Evolutionary conservation across 139 green algal genomes (phyloP).

Genomic region (Volvox africanus): DNA sequence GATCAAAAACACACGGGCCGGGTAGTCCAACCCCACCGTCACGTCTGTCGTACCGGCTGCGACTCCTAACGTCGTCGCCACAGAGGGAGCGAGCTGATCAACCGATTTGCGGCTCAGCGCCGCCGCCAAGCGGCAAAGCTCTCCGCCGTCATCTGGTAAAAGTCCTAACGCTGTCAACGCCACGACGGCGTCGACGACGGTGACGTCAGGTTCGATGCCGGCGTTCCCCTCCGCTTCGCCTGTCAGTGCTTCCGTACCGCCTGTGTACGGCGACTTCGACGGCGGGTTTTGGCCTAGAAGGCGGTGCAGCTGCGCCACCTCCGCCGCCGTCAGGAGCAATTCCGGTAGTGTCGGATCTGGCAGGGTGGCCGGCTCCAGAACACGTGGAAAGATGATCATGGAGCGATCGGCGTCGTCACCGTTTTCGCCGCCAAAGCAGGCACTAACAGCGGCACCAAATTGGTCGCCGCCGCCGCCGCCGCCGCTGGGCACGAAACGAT

Average conservation of each 20-base stretch:
- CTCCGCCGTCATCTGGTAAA: conserved; percentile 12
- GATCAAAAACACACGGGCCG: conserved; percentile 11
- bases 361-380: conserved; percentile 19
- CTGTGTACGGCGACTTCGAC: background rate
- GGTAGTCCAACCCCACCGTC: conserved; percentile 20
- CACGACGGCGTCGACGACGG: conserved; percentile 32
- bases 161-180: conserved; percentile 28
- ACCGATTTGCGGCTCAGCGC: conserved; percentile 32
- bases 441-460: background rate
- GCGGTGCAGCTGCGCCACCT: conserved; percentile 49
- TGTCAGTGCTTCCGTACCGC: background rate
- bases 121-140: conserved; percentile 17
- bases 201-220: background rate
- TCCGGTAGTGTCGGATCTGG: background rate
- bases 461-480: background rate
- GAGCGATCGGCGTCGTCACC: background rate
- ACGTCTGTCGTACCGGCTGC: conserved; percentile 14
- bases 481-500: background rate
- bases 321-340: conserved; percentile 45
- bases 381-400: conserved; percentile 21
- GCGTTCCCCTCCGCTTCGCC: background rate
- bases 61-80: background rate
- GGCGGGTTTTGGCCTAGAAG: conserved; percentile 38
- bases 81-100: background rate
- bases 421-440: background rate